phyloP scores from a whole-genome alignment of 805 yeast species.

The Nakazawaea ishiwadae region DNA sequence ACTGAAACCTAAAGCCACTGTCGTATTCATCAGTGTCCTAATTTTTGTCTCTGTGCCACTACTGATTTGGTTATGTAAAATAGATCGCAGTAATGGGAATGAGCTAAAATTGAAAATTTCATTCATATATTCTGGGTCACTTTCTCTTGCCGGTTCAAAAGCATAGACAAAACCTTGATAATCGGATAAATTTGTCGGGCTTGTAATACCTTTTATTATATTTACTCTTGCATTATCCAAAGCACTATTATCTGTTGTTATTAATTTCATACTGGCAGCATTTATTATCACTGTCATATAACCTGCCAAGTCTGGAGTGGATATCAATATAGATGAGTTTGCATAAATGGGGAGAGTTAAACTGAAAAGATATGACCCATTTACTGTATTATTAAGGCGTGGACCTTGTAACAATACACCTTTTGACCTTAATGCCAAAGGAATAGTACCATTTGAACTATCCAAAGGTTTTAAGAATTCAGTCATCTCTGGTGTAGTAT shows the following conservation, averaged over 20 bases:
- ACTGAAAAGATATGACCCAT: slow-evolving; percentile 51
- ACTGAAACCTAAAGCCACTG: slow-evolving; percentile 55
- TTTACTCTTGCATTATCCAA: slow-evolving; percentile 28
- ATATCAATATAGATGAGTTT: slow-evolving; percentile 62
- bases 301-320: slow-evolving; percentile 61
- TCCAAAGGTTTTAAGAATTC: slow-evolving; percentile 46
- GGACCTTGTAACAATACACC: slow-evolving; percentile 69
- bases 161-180: slow-evolving; percentile 35
- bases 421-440: slow-evolving; percentile 35
- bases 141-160: slow-evolving; percentile 30
- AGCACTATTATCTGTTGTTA: slow-evolving; percentile 36
- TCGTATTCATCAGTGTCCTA: slow-evolving; percentile 27
- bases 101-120: slow-evolving; percentile 15
- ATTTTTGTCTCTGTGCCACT: slow-evolving; percentile 39
- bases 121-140: slow-evolving; percentile 22
- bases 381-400: slow-evolving; percentile 31
- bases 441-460: slow-evolving; percentile 36
- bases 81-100: slow-evolving; percentile 29
- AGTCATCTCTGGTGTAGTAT: slow-evolving; percentile 26
- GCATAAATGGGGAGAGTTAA: slow-evolving; percentile 74
- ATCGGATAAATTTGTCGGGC: slow-evolving; percentile 19
- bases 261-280: slow-evolving; percentile 37
- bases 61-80: slow-evolving; percentile 25
- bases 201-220: slow-evolving; percentile 20
- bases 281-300: slow-evolving; percentile 57